These are phyloP conservation scores for Endogone sp. DNA, from an alignment of 192 early-diverging fungal genomes.

Conservation along the genomic window DNA sequence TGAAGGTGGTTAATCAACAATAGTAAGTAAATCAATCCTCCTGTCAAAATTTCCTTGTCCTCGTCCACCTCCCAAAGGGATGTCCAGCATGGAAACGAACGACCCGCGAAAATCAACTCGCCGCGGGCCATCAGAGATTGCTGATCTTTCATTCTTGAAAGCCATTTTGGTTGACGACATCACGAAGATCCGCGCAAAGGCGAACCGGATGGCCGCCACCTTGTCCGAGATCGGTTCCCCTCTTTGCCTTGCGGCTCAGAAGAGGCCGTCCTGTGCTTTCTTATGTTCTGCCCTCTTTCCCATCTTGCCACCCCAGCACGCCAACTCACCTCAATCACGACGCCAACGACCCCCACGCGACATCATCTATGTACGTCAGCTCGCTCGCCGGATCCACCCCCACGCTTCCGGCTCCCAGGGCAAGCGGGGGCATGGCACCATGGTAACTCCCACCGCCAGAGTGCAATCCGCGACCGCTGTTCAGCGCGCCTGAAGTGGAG, in stretches of 20 bases:
- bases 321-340: not conserved
- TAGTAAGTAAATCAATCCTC: too few species aligned
- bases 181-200: too few species aligned
- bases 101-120: not conserved
- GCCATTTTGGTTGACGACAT: not conserved
- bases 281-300: not conserved
- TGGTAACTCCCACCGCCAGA: not conserved
- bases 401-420: not conserved
- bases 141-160: not conserved
- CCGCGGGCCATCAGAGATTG: not conserved
- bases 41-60: not conserved
- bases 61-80: too few species aligned
- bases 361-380: slow-evolving; percentile 15
- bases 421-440: not conserved
- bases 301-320: too few species aligned
- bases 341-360: slow-evolving; percentile 22
- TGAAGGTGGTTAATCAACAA: too few species aligned
- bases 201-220: too few species aligned
- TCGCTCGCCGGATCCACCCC: not conserved
- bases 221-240: not conserved
- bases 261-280: not conserved
- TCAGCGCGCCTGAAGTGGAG: too few species aligned
- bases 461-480: too few species aligned
- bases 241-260: not conserved
- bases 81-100: not conserved